phyloP scores from a whole-genome alignment of 148 eudicot species.

The Fagopyrum esculentum region DNA sequence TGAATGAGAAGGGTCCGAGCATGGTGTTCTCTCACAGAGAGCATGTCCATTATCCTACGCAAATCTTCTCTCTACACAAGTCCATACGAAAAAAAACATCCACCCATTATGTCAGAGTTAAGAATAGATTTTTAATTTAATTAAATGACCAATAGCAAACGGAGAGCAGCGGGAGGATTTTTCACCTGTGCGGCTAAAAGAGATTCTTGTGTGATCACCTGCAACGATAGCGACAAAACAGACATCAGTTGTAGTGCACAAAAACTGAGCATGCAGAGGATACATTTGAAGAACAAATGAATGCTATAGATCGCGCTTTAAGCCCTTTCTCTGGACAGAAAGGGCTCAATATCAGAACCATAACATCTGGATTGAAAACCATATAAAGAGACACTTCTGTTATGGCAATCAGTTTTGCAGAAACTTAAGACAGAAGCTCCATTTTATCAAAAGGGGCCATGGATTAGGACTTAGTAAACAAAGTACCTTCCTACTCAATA shows the following conservation, averaged over 20 bases:
- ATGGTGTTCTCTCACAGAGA: slow-evolving; percentile 65
- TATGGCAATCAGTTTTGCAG: background rate
- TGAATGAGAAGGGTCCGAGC: slow-evolving; percentile 76
- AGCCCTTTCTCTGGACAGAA: background rate
- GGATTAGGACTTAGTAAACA: background rate
- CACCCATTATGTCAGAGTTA: background rate
- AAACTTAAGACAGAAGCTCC: background rate
- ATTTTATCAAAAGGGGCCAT: background rate
- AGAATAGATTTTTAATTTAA: background rate
- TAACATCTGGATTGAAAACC: background rate
- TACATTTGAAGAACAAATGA: background rate
- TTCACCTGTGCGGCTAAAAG: slow-evolving; percentile 68
- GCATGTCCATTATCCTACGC: slow-evolving; percentile 59
- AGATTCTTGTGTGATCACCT: slow-evolving; percentile 67
- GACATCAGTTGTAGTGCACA: background rate
- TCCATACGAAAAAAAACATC: background rate
- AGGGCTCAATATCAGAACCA: background rate
- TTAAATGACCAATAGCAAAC: slow-evolving; percentile 3
- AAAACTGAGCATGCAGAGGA: background rate
- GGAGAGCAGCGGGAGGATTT: background rate
- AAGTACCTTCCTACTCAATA: background rate
- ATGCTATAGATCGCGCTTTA: background rate
- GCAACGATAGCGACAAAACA: slow-evolving; percentile 11
- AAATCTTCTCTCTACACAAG: slow-evolving; percentile 54
- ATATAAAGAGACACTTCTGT: background rate